phyloP scores from a whole-genome alignment of 768 basidiomycete genomes.

The Amanita molliuscula region DNA sequence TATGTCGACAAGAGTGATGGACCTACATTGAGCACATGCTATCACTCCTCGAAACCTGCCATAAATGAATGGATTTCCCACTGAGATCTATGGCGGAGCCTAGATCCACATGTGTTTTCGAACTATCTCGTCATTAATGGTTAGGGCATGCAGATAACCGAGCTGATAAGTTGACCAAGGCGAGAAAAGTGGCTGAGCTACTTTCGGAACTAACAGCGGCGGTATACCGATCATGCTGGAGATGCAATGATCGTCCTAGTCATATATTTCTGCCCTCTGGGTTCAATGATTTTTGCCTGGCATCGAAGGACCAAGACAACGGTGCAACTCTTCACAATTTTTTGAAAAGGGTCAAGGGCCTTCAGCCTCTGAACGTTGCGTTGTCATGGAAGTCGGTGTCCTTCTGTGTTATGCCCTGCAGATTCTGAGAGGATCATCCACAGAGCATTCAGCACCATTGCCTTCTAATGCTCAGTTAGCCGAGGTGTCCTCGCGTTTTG shows the following conservation, averaged over 20 bases:
- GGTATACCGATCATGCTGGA: too few species aligned
- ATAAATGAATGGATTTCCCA: too few species aligned
- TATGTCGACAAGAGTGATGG: too few species aligned
- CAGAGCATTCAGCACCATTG: slow-evolving; percentile 41
- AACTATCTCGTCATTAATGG: too few species aligned
- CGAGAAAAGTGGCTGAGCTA: too few species aligned
- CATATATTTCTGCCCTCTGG: neutral
- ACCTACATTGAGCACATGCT: too few species aligned
- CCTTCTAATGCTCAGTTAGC: slow-evolving; percentile 23
- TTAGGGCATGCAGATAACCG: too few species aligned
- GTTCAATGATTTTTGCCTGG: neutral
- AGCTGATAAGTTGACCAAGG: too few species aligned
- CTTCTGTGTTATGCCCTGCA: neutral
- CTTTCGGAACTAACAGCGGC: too few species aligned
- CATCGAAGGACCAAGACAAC: neutral
- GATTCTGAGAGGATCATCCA: slow-evolving; percentile 5
- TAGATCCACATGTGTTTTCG: too few species aligned
- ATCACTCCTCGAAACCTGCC: too few species aligned
- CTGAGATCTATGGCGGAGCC: too few species aligned
- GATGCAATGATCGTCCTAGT: slow-evolving; percentile 1
- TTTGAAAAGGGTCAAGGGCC: slow-evolving; percentile 47
- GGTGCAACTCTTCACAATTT: slow-evolving; percentile 15
- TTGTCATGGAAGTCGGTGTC: slow-evolving; percentile 57
- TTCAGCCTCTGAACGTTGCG: slow-evolving; percentile 45
- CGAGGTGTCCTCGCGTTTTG: slow-evolving; percentile 15